A percentile compares a stretch with the other conserved stretches of the same genome.
Conservation (phyloP, 2,329 filamentous ascomycete genomes). For the Colletotrichum sp. region DNA sequence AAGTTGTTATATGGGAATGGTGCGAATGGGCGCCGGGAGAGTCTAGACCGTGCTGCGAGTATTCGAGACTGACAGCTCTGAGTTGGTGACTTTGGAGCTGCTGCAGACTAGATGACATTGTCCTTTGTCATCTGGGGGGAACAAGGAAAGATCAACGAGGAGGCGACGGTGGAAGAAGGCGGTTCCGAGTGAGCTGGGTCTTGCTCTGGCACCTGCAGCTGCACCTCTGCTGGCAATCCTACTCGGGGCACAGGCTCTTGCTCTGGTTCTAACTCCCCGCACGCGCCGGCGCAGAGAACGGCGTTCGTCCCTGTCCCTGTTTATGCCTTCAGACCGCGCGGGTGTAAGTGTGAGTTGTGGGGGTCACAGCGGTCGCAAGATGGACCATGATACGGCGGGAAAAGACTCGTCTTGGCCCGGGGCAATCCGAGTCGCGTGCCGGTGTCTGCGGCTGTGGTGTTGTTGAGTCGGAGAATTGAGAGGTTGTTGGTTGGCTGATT, state of each 20-base stretch:
- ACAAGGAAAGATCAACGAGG: slow-evolving; percentile 30
- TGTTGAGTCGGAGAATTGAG: neutral
- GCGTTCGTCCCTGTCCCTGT: slow-evolving; percentile 17
- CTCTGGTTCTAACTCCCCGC: neutral
- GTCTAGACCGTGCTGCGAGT: slow-evolving; percentile 27
- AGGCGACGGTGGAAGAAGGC: slow-evolving; percentile 14
- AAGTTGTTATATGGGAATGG: slow-evolving; percentile 20
- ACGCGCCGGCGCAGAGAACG: slow-evolving; percentile 14
- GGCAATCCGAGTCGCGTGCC: slow-evolving; percentile 2
- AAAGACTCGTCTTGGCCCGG: neutral
- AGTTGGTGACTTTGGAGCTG: slow-evolving; percentile 37
- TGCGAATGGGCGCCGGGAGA: slow-evolving; percentile 21
- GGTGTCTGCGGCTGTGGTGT: neutral
- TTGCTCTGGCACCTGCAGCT: neutral
- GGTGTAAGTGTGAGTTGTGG: slow-evolving; percentile 17
- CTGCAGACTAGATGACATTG: slow-evolving; percentile 45
- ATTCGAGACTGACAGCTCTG: slow-evolving; percentile 37
- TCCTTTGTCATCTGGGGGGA: slow-evolving; percentile 27
- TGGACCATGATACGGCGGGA: neutral
- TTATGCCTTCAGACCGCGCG: slow-evolving; percentile 10
- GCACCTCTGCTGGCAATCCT: neutral
- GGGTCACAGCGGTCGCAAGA: slow-evolving; percentile 6
- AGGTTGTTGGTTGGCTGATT: neutral
- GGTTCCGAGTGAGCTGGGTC: slow-evolving; percentile 5
- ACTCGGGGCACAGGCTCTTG: neutral